Evolutionary conservation across 345 rosid species (phyloP), one percentile per base, ranked within the genome.

Genomic region (Isatis tinctoria): DNA sequence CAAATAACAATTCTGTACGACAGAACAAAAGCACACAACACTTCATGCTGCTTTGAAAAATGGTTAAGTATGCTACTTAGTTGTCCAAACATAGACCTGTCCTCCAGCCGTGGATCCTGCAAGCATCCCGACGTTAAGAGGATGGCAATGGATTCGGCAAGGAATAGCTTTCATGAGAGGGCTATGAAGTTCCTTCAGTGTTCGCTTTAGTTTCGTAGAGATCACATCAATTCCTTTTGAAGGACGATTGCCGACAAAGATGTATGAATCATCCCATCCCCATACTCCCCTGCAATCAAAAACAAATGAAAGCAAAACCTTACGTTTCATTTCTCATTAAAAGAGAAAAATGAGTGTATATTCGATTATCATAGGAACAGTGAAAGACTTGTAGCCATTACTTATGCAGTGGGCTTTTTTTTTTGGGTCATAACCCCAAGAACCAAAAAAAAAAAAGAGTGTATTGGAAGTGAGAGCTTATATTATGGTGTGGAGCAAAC

Each of bases 191-290:
- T 83, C 85, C 80, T 32, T 72, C 43, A 85, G 69, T 52, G 60
- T 52, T 83, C 58, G 79, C 45, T 69, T 67, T 69, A 47, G 67
- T 12, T 65, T 40, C 1, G 75, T 59, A 63, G 88, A 88, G 70
- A 91, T 84, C 49, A 89, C 86, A 82, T 91, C 95, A 7, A 94
- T 86, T 65, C 80, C 85, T 76, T 82, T 83, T 47, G 74, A 78
- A 24, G 16, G 26, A 83, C 81, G 66, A 51, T 85, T 89, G 61
- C 90, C 98, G 0, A 86, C 74, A 83, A 81, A 91, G 65, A 94
- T 22, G 62, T 64, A 70, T 16, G 91, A 83, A 79, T 91, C 98
- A 75, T 89, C 95, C 98, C 98, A 94, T 5, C 97, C 98, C 97
- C 97, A 91, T 32, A 82, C 82, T 30, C 85, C 92, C 79, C 94